phyloP scores from a whole-genome alignment of 148 eudicot species.

The Amaranthus cruentus region DNA sequence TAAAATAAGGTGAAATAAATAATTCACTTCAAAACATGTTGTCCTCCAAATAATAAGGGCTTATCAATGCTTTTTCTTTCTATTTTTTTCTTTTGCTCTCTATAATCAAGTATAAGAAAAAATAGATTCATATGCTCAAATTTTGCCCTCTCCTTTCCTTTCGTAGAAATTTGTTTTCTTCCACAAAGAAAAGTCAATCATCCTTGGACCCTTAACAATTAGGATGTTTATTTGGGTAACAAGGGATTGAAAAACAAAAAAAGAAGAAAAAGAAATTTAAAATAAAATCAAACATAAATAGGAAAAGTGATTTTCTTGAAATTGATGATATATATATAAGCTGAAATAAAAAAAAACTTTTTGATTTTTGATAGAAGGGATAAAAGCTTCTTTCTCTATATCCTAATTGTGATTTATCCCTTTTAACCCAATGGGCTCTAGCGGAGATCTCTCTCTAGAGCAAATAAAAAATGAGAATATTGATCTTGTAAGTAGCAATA shows the following conservation, averaged over 20 bases:
- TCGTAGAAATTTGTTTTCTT: conserved; percentile 4
- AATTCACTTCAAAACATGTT: neutral
- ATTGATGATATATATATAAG: neutral
- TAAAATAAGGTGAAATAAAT: conserved; percentile 4
- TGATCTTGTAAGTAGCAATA: conserved; percentile 45
- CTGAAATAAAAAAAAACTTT: neutral
- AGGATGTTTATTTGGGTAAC: conserved; percentile 15
- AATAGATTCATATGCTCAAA: neutral
- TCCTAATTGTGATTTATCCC: neutral
- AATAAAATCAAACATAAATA: neutral
- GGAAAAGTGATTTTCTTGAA: neutral
- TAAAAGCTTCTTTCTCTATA: conserved; percentile 21
- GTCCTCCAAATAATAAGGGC: conserved; percentile 16
- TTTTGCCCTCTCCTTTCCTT: conserved; percentile 24
- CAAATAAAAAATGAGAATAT: conserved; percentile 43
- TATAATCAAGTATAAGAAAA: conserved; percentile 8
- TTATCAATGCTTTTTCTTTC: neutral
- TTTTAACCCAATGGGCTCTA: conserved; percentile 33
- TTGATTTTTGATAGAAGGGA: conserved; percentile 17
- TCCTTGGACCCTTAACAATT: conserved; percentile 2
- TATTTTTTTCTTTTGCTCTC: neutral
- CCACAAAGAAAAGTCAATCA: conserved; percentile 2
- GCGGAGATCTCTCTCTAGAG: conserved; percentile 41
- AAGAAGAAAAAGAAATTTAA: neutral
- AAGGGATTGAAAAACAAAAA: neutral